phyloP scores from a whole-genome alignment of 371 early-diverging fungal genomes.

The Dinochytrium kinnereticum region DNA sequence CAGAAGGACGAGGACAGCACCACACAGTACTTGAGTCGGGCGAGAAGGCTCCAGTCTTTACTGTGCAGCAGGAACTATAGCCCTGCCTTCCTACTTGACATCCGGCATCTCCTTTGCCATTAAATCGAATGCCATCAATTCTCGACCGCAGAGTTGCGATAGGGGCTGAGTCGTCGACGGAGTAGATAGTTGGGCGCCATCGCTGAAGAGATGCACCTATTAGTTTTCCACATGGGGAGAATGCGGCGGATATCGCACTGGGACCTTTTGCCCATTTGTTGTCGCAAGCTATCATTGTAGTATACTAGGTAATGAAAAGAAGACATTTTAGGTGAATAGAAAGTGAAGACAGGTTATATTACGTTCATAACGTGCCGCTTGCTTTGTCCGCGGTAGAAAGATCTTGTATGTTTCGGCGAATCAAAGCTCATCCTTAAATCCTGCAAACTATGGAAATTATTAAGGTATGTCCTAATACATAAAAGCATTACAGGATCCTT shows the following conservation, averaged over 20 bases:
- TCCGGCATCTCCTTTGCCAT: constrained; percentile 6
- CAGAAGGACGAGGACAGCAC: background rate
- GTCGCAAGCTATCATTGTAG: constrained; percentile 10
- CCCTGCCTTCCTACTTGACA: background rate
- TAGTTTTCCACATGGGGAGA: constrained; percentile 26
- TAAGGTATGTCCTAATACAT: background rate
- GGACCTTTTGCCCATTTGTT: background rate
- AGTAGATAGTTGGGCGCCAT: constrained; percentile 29
- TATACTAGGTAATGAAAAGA: background rate
- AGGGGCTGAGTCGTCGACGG: constrained; percentile 21
- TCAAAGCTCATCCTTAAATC: constrained; percentile 5
- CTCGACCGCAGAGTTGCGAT: constrained; percentile 12
- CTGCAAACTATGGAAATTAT: background rate
- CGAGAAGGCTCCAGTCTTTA: constrained; percentile 23
- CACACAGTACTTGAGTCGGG: background rate
- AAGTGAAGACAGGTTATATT: background rate
- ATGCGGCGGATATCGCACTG: constrained; percentile 18
- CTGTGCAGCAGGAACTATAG: constrained; percentile 18
- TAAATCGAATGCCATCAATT: constrained; percentile 21
- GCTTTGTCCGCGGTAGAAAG: no score
- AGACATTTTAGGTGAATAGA: background rate
- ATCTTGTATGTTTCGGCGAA: background rate
- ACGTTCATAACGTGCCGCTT: background rate
- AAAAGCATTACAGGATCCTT: constrained; percentile 26
- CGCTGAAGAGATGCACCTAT: constrained; percentile 24